These are phyloP conservation scores for Epichloe coenophiala DNA, from an alignment of 2,329 filamentous ascomycete genomes.

Conservation along the genomic window DNA sequence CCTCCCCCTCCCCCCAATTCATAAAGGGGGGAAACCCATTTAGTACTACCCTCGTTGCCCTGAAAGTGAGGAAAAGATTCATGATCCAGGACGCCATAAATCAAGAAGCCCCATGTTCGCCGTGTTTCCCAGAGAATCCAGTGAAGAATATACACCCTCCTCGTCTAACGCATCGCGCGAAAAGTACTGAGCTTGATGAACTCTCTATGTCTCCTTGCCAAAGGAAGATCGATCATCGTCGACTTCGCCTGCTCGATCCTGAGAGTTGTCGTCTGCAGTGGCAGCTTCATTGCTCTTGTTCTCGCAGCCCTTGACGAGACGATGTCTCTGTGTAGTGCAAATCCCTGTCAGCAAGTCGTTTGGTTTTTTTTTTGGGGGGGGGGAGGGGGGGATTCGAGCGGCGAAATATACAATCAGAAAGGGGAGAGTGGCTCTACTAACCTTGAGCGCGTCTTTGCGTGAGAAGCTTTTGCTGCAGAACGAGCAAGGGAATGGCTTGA, in stretches of 20 bases:
- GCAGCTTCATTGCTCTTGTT: constrained; percentile 16
- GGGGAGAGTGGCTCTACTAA: constrained; percentile 29
- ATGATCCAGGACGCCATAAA: constrained; percentile 1
- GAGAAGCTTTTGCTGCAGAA: constrained; percentile 96
- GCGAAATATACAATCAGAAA: background rate
- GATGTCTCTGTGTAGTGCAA: constrained; percentile 34
- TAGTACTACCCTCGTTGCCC: background rate
- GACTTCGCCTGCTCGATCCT: constrained; percentile 4
- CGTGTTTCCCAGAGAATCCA: constrained; percentile 1
- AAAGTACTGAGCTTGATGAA: background rate
- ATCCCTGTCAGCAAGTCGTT: background rate
- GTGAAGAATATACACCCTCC: background rate
- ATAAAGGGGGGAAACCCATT: background rate
- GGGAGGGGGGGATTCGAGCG: too few relatives aligned
- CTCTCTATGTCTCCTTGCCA: constrained; percentile 2
- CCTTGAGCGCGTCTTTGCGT: constrained; percentile 92
- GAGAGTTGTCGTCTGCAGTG: constrained; percentile 9
- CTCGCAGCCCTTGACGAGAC: constrained; percentile 51
- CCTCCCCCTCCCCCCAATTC: background rate
- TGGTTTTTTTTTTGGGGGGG: too few relatives aligned
- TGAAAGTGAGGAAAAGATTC: background rate
- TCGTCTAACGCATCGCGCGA: background rate
- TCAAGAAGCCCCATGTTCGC: background rate
- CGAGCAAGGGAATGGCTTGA: constrained; percentile 88
- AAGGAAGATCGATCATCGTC: constrained; percentile 5